Evolutionary conservation across 345 rosid genomes (phyloP).

Genomic region (Moringa oleifera): DNA sequence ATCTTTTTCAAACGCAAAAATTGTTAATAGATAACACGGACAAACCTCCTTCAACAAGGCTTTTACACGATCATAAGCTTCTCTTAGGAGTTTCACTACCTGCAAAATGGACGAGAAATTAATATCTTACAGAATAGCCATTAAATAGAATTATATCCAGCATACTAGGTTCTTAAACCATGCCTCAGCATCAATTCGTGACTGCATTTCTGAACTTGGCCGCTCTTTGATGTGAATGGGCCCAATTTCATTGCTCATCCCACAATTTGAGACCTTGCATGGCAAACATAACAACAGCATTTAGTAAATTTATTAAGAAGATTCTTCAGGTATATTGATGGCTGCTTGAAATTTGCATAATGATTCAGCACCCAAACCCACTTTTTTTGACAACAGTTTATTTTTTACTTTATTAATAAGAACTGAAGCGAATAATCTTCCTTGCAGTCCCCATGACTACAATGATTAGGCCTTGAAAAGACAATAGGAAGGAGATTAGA

Average conservation of each 20-base stretch:
- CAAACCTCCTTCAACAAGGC: slow-evolving; percentile 74
- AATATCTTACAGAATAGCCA: not conserved
- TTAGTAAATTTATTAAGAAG: not conserved
- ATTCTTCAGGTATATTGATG: not conserved
- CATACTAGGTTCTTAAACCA: slow-evolving; percentile 1
- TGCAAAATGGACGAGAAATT: slow-evolving; percentile 22
- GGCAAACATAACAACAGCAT: not conserved
- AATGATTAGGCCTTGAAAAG: not conserved
- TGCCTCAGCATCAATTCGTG: slow-evolving; percentile 95
- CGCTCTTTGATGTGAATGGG: slow-evolving; percentile 93
- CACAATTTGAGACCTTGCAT: slow-evolving; percentile 77
- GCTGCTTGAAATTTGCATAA: too few species aligned
- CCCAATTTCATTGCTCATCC: slow-evolving; percentile 90
- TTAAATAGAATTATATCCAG: too few species aligned
- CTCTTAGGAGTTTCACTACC: slow-evolving; percentile 92
- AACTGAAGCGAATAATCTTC: too few species aligned
- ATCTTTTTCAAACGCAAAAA: not conserved
- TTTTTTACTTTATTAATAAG: too few species aligned
- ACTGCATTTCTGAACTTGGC: slow-evolving; percentile 94
- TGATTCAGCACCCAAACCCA: not conserved
- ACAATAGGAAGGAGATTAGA: too few species aligned
- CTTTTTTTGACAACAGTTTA: too few species aligned
- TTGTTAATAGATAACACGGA: not conserved
- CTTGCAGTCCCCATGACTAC: not conserved
- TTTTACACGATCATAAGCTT: slow-evolving; percentile 93